phyloP scores from a whole-genome alignment of 345 rosid genomes.

The Kernera saxatilis region DNA sequence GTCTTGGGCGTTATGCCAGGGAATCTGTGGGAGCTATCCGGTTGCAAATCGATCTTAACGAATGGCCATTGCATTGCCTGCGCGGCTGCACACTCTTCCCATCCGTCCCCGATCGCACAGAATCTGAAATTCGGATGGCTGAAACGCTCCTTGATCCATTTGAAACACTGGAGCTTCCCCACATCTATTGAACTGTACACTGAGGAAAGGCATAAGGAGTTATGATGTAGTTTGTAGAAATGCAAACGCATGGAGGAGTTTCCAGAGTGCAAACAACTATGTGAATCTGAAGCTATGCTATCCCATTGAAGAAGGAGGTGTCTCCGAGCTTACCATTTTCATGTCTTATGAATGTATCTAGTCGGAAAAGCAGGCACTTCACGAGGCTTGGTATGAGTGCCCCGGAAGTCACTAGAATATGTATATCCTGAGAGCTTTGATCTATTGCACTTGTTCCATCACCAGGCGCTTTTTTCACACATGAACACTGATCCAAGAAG shows the following conservation, averaged over 20 bases:
- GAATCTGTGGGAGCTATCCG: constrained; percentile 60
- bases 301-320: background rate
- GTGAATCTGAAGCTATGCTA: background rate
- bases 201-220: constrained; percentile 16
- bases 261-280: background rate
- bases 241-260: background rate
- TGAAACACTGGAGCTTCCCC: constrained; percentile 69
- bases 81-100: constrained; percentile 91
- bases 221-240: background rate
- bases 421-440: constrained; percentile 35
- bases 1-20: constrained; percentile 75
- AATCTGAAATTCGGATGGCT: constrained; percentile 42
- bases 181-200: constrained; percentile 85
- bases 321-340: constrained; percentile 52
- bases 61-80: constrained; percentile 86
- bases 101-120: constrained; percentile 80
- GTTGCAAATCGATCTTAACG: constrained; percentile 62
- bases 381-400: constrained; percentile 86
- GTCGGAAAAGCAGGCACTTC: constrained; percentile 75
- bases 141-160: constrained; percentile 65
- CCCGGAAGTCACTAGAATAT: constrained; percentile 83
- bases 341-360: constrained; percentile 49
- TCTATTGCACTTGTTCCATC: constrained; percentile 15
- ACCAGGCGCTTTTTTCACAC: constrained; percentile 37
- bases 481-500: constrained; percentile 67